Base-by-base conservation (phyloP, 257 asterid genomes). In the Solanum gracilifrons region DNA sequence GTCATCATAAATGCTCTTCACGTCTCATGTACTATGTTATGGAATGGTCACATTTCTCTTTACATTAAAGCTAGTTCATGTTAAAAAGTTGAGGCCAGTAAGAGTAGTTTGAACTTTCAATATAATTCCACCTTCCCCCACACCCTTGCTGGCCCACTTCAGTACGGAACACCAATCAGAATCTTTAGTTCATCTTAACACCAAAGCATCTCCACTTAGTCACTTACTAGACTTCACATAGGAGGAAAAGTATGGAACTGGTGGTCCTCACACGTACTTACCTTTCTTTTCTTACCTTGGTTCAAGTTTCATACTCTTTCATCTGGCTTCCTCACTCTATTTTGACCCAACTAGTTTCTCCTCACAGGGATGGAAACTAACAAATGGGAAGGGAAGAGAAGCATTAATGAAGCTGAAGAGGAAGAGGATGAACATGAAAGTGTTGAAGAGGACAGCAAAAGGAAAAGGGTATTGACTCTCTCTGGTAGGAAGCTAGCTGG, bases 181-280 rank as follows among this genome's bases (percentile, higher is more conserved):
- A 90, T 87, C 85, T 86, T 86, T 86, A 90, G 88, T 91, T 88
- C 84, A 85, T 84, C 88, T 83, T 82, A 89, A 66, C 92, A 90
- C 87, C 90, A 85, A 87, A 89, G 69, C 88, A 87, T 74, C 91
- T 92, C 91, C 90, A 90, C 87, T 46, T 85, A 89, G 41, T 89
- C 91, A 89, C 86, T 43, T 85, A 91, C 55, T 91, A 88, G 88
- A 89, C 90, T 88, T 91, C 90, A 90, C 87, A 64, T 85, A 83
- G 85, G 88, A 89, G 60, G 88, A 90, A 89, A 83, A 88, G 85
- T 87, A 92, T 93, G 96, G 93, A 92, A 88, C 92, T 87, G 87
- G 96, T 94, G 98, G 98, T 93, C 97, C 98, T 93, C 92, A 87
- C 92, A 76, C 85, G 89, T 87, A 90, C 91, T 87, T 86, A 64